phyloP scores from a whole-genome alignment of 1,139 yeast genomes.

The Pichia sorboxylosa region DNA sequence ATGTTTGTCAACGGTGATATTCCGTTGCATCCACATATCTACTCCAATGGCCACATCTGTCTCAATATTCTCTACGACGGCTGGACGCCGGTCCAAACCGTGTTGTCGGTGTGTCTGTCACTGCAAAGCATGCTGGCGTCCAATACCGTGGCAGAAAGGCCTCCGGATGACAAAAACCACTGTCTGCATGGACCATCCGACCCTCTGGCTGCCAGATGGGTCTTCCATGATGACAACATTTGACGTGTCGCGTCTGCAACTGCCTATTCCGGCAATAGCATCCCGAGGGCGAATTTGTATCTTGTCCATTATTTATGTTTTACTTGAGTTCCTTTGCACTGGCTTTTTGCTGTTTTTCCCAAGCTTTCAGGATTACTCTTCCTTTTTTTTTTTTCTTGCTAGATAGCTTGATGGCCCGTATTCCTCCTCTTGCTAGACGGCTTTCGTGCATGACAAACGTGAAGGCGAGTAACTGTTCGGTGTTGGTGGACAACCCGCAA shows the following conservation, averaged over 20 bases:
- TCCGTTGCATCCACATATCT: slow-evolving; percentile 65
- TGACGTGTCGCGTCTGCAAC: not conserved
- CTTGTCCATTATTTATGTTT: too few relatives aligned
- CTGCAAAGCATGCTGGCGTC: slow-evolving; percentile 54
- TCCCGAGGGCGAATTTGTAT: too few relatives aligned
- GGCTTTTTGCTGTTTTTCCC: too few relatives aligned
- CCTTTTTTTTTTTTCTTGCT: too few relatives aligned
- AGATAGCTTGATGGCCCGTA: too few relatives aligned
- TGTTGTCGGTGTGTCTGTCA: slow-evolving; percentile 43
- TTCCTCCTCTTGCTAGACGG: too few relatives aligned
- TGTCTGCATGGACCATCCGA: slow-evolving; percentile 42
- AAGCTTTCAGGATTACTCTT: too few relatives aligned
- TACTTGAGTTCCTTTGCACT: too few relatives aligned
- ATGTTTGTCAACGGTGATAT: slow-evolving; percentile 33
- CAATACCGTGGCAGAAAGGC: slow-evolving; percentile 35
- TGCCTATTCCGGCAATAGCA: not conserved
- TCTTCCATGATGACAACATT: slow-evolving; percentile 42
- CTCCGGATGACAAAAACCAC: slow-evolving; percentile 44
- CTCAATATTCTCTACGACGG: slow-evolving; percentile 50
- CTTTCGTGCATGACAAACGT: not conserved
- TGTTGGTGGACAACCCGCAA: slow-evolving; percentile 10
- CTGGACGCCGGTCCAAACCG: slow-evolving; percentile 64
- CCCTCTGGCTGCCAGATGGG: slow-evolving; percentile 41
- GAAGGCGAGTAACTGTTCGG: not conserved
- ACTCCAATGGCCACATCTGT: slow-evolving; percentile 67